Base-by-base conservation (phyloP, 345 rosid species). In the Ailanthus altissimus region DNA sequence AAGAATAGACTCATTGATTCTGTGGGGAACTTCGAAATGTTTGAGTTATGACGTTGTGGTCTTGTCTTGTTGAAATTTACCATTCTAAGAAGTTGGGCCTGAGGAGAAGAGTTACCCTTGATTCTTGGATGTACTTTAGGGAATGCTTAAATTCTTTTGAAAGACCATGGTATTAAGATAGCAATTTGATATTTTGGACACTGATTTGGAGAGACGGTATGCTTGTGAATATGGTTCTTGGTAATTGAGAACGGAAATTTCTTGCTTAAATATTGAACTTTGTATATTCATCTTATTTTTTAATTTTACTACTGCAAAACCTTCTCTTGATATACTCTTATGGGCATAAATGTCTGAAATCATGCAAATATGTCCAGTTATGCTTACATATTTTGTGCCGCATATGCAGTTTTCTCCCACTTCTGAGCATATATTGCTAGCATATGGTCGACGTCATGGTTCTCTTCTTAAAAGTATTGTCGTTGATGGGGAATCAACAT, bases 391-490 rank as follows among this genome's bases (percentile, higher is more conserved):
- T 73, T 15, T 75, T 16, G 56, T 78, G n/a, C 60, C 80, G 73
- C 67, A 18, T 40, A 25, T 90, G 92, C 90, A 94, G 98, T 95
- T 95, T 86, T 93, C 99, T 66, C 99, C 99, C 5, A 93, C 94
- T 54, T 93, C 99, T 6, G 99, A 95, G 89, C 98, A 95, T 74
- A 82, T 95, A 78, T 83, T 95, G 81, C 90, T 95, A 81, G 99
- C 99, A 51, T 95, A 95, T 83, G 99, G 99, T 23, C 91, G 98
- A 40, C 98, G 99, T 65, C 99, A 95, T 71, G 90, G 89, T 73
- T 93, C 99, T 28, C 97, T 95, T 67, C 89, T 93, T 59, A 93
- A 89, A 84, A 91, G 98, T 77, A 85, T 95, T 75, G 91, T 95
- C 64, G 90, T 94, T 74, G 96, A 95, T 73, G 95, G 97, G 81